Evolutionary conservation across 1,284 basidiomycete species (phyloP), one percentile per base, ranked within the genome.

Genomic region (Papiliotrema fonsecae): DNA sequence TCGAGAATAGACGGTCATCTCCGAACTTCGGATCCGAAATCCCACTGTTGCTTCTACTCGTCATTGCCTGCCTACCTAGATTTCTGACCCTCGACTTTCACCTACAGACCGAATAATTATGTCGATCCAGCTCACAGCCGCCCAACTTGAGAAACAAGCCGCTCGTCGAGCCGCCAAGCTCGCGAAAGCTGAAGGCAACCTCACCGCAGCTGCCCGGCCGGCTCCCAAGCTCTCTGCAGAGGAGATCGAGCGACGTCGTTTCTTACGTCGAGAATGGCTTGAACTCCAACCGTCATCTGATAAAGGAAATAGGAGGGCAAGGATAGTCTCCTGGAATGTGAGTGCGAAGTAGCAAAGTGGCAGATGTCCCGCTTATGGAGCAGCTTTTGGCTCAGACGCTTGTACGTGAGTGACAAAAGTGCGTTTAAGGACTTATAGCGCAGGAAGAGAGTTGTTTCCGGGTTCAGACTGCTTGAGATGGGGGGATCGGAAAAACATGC

Each of bases 381-480:
- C 50, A 93, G 88, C 67, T 73, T 52, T 63, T 73, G 43, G 61
- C 80, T 3, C 74, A 74, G 50, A 75, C 71, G 7, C 67, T 75
- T 39, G 69, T 75, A 37, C 62, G 73, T 72, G 50, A 56, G 71
- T 54, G 37, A 28, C 42, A 21, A 18, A 35, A 4, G 11, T 6
- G 21, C 19, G 30, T 32, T 21, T 3, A 7, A 16, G 39, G 18
- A 5, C 27, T 31, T 2, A 26, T 38, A 9, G 34, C 32, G 31
- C 60, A 91, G 88, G 88, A 31, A 80, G 89, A 38, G 83, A 88
- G 45, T 77, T 93, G 36, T 92, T 93, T 62, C 89, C 89, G 3
- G 84, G 82, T 26, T 75, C 67, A 32, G 82, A 87, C 62, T 90
- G 87, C 62, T 75, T 92, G 45, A 87, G 86, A 72, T 84, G 82